Evolutionary conservation across 2,329 filamentous ascomycete species (phyloP), one percentile per base, ranked within the genome.

Genomic region (Aspergillus sp.): DNA sequence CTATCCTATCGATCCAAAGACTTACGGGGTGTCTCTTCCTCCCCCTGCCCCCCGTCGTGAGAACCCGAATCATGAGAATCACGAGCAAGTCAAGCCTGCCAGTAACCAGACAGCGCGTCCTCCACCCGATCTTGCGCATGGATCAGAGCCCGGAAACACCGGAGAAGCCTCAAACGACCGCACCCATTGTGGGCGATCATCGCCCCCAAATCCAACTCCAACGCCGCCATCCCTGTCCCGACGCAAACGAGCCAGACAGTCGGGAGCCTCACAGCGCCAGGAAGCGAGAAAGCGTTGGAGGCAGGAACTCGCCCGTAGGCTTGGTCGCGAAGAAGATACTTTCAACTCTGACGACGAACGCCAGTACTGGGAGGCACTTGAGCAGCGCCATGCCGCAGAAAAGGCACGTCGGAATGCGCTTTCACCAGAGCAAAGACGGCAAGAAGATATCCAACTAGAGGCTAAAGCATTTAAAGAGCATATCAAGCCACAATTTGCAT

Each of bases 371-470:
- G 19, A 21, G 6, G 41, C 16, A 43, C 7, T 20, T 43, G 16
- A 21, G 41, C 41, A 46, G 44, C 25, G 25, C 14, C 1, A 32
- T 11, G 44, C 23, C 9, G 47, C 47, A 48, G 52, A 54, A 32
- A 0, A 6, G 4, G 45, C 19, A 31, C 44, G 50, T 36, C 45
- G 44, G 14, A 31, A 29, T 20, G 50, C 50, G 36, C 50, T 52
- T 41, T 52, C 50, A n/a, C 50, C 50, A 44, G 47, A 54, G 43
- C 42, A 44, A 29, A 45, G 47, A 47, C 45, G 49, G 48, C 36
- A 45, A 31, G 52, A 54, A 50, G 42, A 50, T 44, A 42, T 54
- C 42, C 31, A 38, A 25, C 7, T 23, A 14, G 23, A 32, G 25
- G 42, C 21, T 38, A 17, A 25, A 20, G 11, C 5, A 14, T 36